phyloP scores from a whole-genome alignment of 495 filamentous ascomycete genomes.

The Saxophila tyrrhenica region DNA sequence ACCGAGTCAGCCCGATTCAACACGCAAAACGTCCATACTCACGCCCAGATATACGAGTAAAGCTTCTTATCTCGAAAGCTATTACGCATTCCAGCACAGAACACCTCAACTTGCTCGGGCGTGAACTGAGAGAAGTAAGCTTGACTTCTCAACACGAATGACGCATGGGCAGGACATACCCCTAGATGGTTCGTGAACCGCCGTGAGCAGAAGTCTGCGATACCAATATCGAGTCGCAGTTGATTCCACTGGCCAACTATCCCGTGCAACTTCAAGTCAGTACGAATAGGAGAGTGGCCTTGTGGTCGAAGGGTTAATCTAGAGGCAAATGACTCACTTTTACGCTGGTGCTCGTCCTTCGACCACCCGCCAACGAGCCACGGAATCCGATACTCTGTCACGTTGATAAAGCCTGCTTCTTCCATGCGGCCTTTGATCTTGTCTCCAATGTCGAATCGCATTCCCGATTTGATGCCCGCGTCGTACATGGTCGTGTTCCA shows the following conservation, averaged over 20 bases:
- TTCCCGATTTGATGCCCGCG: background rate
- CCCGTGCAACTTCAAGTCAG: conserved; percentile 9
- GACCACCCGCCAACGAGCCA: conserved; percentile 15
- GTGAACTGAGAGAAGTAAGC: too few relatives aligned
- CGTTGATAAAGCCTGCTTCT: conserved; percentile 10
- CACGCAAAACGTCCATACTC: background rate
- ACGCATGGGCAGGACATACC: background rate
- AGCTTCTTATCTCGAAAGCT: background rate
- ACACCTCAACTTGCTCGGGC: background rate
- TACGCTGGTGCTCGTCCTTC: background rate
- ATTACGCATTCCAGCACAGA: background rate
- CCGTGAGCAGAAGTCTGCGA: conserved; percentile 7
- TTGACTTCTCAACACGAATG: too few relatives aligned
- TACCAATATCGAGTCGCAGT: conserved; percentile 7
- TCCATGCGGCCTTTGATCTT: background rate
- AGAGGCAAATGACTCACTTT: too few relatives aligned
- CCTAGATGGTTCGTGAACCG: background rate
- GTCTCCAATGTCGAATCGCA: background rate
- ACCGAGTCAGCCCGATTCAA: background rate
- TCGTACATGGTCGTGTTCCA: background rate
- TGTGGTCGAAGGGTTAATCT: too few relatives aligned
- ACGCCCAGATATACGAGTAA: background rate
- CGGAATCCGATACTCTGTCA: conserved; percentile 8
- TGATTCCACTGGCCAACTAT: conserved; percentile 18
- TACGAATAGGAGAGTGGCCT: too few relatives aligned